Conservation (phyloP, 169 alveolate species). For the Neospora caninum region DNA sequence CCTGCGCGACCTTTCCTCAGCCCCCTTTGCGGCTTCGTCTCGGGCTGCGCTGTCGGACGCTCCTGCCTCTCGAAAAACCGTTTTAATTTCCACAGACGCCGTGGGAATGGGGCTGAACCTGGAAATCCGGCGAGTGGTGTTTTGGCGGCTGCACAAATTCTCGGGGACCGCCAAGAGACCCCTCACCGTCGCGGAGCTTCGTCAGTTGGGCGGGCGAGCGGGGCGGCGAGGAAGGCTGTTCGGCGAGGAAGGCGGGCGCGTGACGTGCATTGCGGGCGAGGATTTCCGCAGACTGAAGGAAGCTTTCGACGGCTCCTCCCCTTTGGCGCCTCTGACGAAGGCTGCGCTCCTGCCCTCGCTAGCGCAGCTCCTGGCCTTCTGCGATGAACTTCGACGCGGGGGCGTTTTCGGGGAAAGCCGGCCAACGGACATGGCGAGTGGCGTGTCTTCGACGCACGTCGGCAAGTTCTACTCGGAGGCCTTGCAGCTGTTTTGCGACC, state of each 20-base stretch:
- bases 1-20: no score
- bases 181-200: constrained; percentile 80
- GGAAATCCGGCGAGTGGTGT: constrained; percentile 87
- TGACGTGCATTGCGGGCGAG: constrained; percentile 48
- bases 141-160: constrained; percentile 80
- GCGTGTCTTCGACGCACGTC: not conserved
- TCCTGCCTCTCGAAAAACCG: constrained; percentile 56
- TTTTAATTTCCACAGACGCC: constrained; percentile 92
- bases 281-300: constrained; percentile 21
- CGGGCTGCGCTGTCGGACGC: no score
- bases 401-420: not conserved
- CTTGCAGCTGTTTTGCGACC: not conserved
- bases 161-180: constrained; percentile 75
- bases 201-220: constrained; percentile 93
- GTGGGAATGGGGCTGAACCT: constrained; percentile 94
- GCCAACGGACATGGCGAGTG: not conserved
- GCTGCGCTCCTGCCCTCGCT: constrained; percentile 37
- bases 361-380: constrained; percentile 19
- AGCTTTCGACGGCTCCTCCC: constrained; percentile 23
- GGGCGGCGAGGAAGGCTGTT: constrained; percentile 83
- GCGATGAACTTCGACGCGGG: not conserved
- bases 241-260: constrained; percentile 62
- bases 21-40: no score
- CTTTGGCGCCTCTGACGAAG: not conserved
- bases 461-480: constrained; percentile 5